Evolutionary conservation across 2,329 filamentous ascomycete genomes (phyloP).

Genomic region (Diaporthe humulicola): DNA sequence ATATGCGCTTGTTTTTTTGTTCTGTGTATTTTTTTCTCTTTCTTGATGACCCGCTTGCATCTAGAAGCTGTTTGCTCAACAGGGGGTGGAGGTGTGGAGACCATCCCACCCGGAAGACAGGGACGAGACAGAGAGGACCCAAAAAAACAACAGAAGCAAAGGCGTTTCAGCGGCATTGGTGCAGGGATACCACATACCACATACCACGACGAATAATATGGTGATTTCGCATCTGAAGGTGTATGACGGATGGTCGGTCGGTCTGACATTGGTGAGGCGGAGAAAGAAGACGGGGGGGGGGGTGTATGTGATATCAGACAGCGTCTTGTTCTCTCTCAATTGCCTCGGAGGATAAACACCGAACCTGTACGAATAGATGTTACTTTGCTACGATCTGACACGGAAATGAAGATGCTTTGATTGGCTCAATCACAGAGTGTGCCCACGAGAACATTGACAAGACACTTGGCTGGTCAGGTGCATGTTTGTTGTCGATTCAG

Average conservation of each 20-base stretch:
- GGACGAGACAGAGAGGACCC: background rate
- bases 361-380: slow-evolving; percentile 2
- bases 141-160: background rate
- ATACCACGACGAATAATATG: slow-evolving; percentile 18
- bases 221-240: slow-evolving; percentile 16
- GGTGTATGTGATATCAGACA: background rate
- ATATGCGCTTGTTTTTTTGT: background rate
- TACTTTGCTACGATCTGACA: background rate
- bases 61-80: slow-evolving; percentile 25
- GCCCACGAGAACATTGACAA: background rate
- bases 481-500: background rate
- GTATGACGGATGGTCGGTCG: background rate
- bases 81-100: background rate
- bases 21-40: background rate
- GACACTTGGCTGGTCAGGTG: no score
- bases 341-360: background rate
- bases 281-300: background rate
- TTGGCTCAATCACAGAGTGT: background rate
- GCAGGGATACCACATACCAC: slow-evolving; percentile 23
- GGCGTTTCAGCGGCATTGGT: slow-evolving; percentile 32
- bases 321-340: background rate
- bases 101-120: background rate
- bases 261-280: background rate
- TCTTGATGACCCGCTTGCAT: slow-evolving; percentile 14
- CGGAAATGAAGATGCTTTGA: background rate